These are phyloP conservation scores for Xylariales sp. DNA, from an alignment of 2,329 filamentous ascomycete species.

Conservation along the genomic window DNA sequence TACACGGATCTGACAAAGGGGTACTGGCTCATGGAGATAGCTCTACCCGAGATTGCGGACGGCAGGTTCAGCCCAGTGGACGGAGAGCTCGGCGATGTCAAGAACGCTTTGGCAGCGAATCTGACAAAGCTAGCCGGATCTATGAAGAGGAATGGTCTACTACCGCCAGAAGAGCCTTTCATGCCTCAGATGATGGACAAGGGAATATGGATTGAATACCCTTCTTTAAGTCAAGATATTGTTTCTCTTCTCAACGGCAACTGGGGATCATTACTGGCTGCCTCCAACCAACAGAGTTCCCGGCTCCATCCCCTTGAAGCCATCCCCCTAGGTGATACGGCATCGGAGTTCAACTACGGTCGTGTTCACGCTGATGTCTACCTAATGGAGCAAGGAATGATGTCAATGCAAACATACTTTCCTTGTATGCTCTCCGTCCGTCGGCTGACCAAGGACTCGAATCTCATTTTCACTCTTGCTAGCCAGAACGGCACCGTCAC, in stretches of 20 bases:
- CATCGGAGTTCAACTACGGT: constrained; percentile 72
- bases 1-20: constrained; percentile 83
- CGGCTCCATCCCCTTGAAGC: constrained; percentile 58
- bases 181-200: constrained; percentile 78
- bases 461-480: constrained; percentile 67
- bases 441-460: constrained; percentile 63
- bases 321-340: constrained; percentile 73
- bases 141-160: constrained; percentile 77
- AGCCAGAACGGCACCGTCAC: constrained; percentile 79
- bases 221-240: constrained; percentile 67
- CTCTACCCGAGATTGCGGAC: constrained; percentile 44
- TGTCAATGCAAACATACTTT: constrained; percentile 63
- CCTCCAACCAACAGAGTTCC: constrained; percentile 40
- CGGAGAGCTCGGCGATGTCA: constrained; percentile 46
- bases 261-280: constrained; percentile 44
- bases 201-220: constrained; percentile 77
- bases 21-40: constrained; percentile 69
- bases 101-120: constrained; percentile 56
- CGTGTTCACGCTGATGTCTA: constrained; percentile 71
- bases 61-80: constrained; percentile 36
- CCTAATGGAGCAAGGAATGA: constrained; percentile 67
- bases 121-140: constrained; percentile 73
- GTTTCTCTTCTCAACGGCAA: constrained; percentile 64
- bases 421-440: constrained; percentile 74
- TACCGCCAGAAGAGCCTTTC: constrained; percentile 64